These are phyloP conservation scores for Leccinellum albellum DNA, from an alignment of 768 basidiomycete genomes.

Conservation along the genomic window DNA sequence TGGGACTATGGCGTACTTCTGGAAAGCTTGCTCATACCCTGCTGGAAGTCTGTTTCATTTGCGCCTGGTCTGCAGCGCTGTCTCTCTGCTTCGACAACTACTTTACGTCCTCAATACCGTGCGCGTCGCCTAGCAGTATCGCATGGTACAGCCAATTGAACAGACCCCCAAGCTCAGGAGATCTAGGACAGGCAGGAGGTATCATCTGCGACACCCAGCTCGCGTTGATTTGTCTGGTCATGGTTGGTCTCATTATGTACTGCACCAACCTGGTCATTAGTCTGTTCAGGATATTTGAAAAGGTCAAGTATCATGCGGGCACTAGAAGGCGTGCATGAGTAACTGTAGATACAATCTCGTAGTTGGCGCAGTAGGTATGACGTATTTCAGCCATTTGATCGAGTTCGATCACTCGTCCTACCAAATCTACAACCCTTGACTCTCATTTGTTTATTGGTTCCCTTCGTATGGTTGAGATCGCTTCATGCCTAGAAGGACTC, in stretches of 20 bases:
- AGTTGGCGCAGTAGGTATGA: not conserved
- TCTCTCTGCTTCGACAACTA: slow-evolving; percentile 90
- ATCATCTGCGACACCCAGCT: slow-evolving; percentile 72
- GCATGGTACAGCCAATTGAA: slow-evolving; percentile 75
- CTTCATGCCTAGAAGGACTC: slow-evolving; percentile 51
- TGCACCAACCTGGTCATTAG: slow-evolving; percentile 83
- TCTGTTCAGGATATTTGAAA: slow-evolving; percentile 83
- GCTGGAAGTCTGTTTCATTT: slow-evolving; percentile 85
- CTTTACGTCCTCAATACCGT: slow-evolving; percentile 82
- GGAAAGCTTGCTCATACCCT: slow-evolving; percentile 84
- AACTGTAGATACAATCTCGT: not conserved
- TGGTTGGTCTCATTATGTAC: slow-evolving; percentile 74
- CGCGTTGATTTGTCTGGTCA: slow-evolving; percentile 73
- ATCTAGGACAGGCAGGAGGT: slow-evolving; percentile 48
- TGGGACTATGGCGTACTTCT: slow-evolving; percentile 90
- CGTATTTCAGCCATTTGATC: too few species aligned
- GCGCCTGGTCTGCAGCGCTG: slow-evolving; percentile 88
- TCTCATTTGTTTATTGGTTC: too few species aligned
- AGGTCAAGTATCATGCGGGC: slow-evolving; percentile 71
- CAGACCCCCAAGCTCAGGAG: slow-evolving; percentile 31
- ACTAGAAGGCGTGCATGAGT: slow-evolving; percentile 22
- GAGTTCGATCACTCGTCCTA: not conserved
- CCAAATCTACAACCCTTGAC: too few species aligned
- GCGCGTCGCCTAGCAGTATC: slow-evolving; percentile 53
- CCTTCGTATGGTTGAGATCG: slow-evolving; percentile 25